phyloP scores from a whole-genome alignment of 768 basidiomycete species.

The Mycena chlorophos region DNA sequence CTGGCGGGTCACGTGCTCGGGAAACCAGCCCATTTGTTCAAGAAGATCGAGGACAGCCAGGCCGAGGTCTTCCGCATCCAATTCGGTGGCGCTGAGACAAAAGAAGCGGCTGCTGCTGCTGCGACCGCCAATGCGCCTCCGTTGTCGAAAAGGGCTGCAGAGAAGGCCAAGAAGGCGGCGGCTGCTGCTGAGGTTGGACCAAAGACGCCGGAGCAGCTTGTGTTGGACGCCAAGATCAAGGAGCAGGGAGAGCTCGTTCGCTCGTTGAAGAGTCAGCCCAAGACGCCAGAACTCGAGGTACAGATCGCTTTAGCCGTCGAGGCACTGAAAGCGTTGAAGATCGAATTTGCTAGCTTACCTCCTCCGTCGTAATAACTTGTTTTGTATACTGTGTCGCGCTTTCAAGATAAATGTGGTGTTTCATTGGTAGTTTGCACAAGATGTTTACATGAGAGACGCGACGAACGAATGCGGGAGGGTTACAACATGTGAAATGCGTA shows the following conservation, averaged over 20 bases:
- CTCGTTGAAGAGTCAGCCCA: slow-evolving; percentile 65
- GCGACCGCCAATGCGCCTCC: slow-evolving; percentile 45
- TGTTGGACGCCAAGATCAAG: slow-evolving; percentile 71
- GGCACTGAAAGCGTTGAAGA: slow-evolving; percentile 65
- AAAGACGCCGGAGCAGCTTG: slow-evolving; percentile 71
- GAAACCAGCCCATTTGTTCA: slow-evolving; percentile 87
- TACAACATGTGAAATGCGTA: slow-evolving; percentile 23
- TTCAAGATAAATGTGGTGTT: no score
- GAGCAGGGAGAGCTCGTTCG: slow-evolving; percentile 78
- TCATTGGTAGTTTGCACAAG: slow-evolving; percentile 1
- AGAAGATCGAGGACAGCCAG: slow-evolving; percentile 89
- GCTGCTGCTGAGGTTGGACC: slow-evolving; percentile 46
- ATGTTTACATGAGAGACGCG: slow-evolving; percentile 13
- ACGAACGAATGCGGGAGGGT: slow-evolving; percentile 17
- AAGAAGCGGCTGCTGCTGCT: slow-evolving; percentile 35
- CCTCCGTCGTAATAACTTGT: slow-evolving; percentile 49
- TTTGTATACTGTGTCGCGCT: slow-evolving; percentile 85
- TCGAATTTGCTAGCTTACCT: slow-evolving; percentile 43
- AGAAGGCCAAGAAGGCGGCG: slow-evolving; percentile 47
- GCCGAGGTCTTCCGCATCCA: slow-evolving; percentile 76
- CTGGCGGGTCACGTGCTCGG: slow-evolving; percentile 85
- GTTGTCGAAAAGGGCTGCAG: slow-evolving; percentile 55
- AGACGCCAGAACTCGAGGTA: slow-evolving; percentile 60
- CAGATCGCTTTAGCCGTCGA: slow-evolving; percentile 62
- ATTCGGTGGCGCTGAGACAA: slow-evolving; percentile 67